Base-by-base conservation (phyloP, 495 filamentous ascomycete species). In the Lasiosphaeriaceae sp. region DNA sequence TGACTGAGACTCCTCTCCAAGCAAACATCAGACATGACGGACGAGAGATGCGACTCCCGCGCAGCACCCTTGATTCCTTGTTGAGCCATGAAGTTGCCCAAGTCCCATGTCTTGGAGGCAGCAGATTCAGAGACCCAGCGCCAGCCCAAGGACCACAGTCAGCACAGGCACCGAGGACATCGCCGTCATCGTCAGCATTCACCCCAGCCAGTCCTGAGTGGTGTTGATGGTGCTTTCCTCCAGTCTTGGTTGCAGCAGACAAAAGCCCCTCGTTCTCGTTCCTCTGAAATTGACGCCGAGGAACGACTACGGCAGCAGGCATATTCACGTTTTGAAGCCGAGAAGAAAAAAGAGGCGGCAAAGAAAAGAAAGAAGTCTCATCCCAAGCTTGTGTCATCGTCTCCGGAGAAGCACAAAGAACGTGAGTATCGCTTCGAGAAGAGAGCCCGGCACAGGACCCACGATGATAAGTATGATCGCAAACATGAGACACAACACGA, bases 401-500 rank as follows among this genome's bases (percentile, higher is more conserved):
- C n/a, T 21, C 23, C 39, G 2, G 35, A 56, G 14, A 11, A 41
- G 16, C 29, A 7, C 11, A 17, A 31, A 39, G 50, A 45, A 29
- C 17, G 17, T 20, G 55, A 52, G 11, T 12, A 48, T 24, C 54
- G 55, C 20, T 90, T 85, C 57, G 79, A 85, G 50, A 83, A 77
- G 62, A 76, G 77, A 49, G 71, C 80, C 45, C 80, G 88, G 39
- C 77, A 78, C 60, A 90, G 84, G 67, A 87, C 84, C 16, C 78
- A 74, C 43, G 73, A 79, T 16, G 80, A 87, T 60, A 82, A 72
- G 55, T 85, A 80, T 56, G 66, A 85, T 11, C 66, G 69, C 46
- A 75, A 72, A 53, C 69, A 70, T 49, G 68, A 59, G 31, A 69
- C 61, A 50, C 72, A 75, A 34, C 66, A 66, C 34, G 80, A 75